These are phyloP conservation scores for Fusarium chlamydosporum DNA, from an alignment of 2,329 filamentous ascomycete species.

Conservation along the genomic window DNA sequence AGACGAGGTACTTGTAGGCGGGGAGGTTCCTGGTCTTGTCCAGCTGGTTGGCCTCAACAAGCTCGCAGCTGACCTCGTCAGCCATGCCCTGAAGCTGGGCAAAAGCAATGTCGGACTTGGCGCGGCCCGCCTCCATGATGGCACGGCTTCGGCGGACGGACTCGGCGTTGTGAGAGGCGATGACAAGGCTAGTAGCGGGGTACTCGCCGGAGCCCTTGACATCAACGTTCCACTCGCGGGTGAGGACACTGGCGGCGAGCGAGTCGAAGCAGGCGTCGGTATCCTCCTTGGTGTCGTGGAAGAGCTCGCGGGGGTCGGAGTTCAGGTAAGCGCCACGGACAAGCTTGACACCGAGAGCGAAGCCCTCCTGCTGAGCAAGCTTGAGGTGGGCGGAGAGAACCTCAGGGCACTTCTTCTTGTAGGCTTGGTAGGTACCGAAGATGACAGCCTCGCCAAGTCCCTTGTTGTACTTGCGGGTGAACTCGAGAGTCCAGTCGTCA, in stretches of 20 bases:
- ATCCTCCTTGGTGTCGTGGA: conserved; percentile 78
- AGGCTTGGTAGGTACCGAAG: conserved; percentile 85
- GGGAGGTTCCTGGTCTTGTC: conserved; percentile 61
- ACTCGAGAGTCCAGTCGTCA: conserved; percentile 82
- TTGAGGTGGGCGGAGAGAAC: conserved; percentile 73
- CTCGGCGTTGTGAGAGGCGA: conserved; percentile 86
- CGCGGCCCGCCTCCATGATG: conserved; percentile 62
- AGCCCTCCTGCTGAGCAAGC: conserved; percentile 69
- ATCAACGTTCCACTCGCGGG: conserved; percentile 61
- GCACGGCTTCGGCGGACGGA: conserved; percentile 73
- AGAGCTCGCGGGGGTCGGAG: conserved; percentile 76
- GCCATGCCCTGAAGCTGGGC: conserved; percentile 95
- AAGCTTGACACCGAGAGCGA: conserved; percentile 79
- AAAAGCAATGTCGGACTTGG: conserved; percentile 59
- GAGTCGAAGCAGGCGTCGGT: conserved; percentile 81
- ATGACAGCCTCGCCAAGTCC: conserved; percentile 75
- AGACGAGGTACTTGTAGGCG: conserved; percentile 79
- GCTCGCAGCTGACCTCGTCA: conserved; percentile 84
- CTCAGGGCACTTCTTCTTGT: conserved; percentile 74
- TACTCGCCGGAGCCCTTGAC: conserved; percentile 61
- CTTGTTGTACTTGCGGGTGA: conserved; percentile 82
- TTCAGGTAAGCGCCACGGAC: conserved; percentile 82
- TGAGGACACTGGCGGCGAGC: conserved; percentile 76
- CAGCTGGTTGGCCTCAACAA: conserved; percentile 59
- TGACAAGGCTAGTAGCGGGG: conserved; percentile 73